Percentiles rank a stretch among this genome's conserved stretches.
phyloP scores from a whole-genome alignment of 2,329 filamentous ascomycete genomes.

The Macrophomina pseudophaseolina region DNA sequence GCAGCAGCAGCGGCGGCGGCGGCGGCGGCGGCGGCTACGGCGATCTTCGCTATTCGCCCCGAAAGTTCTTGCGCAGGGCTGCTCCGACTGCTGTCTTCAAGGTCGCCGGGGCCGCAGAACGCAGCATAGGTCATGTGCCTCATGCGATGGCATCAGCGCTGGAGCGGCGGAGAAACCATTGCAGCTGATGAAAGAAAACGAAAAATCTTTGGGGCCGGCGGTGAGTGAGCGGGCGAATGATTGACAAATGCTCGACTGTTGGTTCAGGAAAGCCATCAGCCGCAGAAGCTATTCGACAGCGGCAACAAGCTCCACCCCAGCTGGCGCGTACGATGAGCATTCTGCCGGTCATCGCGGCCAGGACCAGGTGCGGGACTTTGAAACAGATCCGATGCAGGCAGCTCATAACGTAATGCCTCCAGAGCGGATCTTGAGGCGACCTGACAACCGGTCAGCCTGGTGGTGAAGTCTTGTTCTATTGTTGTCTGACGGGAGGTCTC shows the following conservation, averaged over 20 bases:
- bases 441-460: not conserved
- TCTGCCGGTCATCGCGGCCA: not conserved
- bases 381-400: slow-evolving; percentile 16
- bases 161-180: not conserved
- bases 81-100: not conserved
- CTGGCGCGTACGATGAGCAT: not conserved
- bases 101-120: not conserved
- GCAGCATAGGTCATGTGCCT: not conserved
- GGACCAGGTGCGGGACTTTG: slow-evolving; percentile 9
- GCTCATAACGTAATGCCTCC: slow-evolving; percentile 7
- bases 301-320: not conserved
- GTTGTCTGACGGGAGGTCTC: slow-evolving; percentile 9
- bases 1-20: not conserved
- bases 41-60: slow-evolving; percentile 14
- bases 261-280: slow-evolving; percentile 7
- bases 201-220: not conserved
- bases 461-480: not conserved
- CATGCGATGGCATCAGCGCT: not conserved
- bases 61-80: not conserved
- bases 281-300: not conserved
- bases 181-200: no score
- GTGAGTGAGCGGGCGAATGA: not conserved
- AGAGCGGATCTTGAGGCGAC: not conserved
- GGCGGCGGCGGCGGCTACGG: not conserved
- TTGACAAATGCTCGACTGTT: slow-evolving; percentile 1